phyloP scores from a whole-genome alignment of 306 rosid genomes.

The Quillaja saponaria region DNA sequence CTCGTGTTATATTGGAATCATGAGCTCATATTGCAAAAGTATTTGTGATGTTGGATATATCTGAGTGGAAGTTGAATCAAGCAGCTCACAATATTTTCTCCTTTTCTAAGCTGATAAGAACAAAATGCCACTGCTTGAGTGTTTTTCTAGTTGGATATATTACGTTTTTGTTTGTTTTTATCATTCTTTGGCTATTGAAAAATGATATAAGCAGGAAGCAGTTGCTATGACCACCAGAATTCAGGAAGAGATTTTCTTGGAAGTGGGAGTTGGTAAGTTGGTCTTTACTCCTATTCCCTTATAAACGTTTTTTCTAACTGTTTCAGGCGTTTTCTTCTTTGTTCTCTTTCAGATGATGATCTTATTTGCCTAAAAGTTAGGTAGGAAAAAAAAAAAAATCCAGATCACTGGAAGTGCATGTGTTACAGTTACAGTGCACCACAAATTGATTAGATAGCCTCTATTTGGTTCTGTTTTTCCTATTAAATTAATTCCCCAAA shows the following conservation, averaged over 20 bases:
- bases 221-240: constrained; percentile 83
- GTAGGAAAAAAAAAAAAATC: not conserved
- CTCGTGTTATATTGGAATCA: not conserved
- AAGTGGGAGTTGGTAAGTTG: constrained; percentile 80
- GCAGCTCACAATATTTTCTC: not conserved
- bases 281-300: not conserved
- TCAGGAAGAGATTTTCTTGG: constrained; percentile 79
- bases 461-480: not conserved
- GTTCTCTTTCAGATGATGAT: constrained; percentile 8
- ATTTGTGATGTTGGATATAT: constrained; percentile 9
- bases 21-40: not conserved
- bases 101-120: not conserved
- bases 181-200: no score
- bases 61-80: not conserved
- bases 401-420: not conserved
- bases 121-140: constrained; percentile 9
- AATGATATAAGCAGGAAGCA: constrained; percentile 63
- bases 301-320: no score
- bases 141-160: not conserved
- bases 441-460: not conserved
- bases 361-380: constrained; percentile 2
- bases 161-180: constrained; percentile 13
- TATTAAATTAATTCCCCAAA: no score
- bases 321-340: not conserved
- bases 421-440: constrained; percentile 2